Percentiles rank a stretch among this genome's conserved stretches.
Conservation (phyloP, 129 eudicot species). For the Silybum marianum region DNA sequence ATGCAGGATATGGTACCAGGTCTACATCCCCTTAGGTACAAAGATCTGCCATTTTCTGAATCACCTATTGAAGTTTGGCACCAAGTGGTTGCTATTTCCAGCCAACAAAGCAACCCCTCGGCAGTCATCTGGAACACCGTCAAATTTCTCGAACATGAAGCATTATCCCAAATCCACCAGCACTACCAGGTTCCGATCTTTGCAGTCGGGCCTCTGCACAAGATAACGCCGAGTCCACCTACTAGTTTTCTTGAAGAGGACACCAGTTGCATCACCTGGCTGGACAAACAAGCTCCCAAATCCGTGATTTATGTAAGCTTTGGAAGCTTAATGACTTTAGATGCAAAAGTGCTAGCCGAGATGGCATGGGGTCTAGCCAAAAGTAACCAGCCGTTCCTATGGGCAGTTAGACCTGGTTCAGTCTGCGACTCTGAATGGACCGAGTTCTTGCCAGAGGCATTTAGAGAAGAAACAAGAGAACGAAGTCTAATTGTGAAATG, state of each 20-base stretch:
- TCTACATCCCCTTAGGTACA: slow-evolving; percentile 45
- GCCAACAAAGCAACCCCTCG: slow-evolving; percentile 21
- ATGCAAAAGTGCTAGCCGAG: slow-evolving; percentile 39
- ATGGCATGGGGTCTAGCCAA: slow-evolving; percentile 59
- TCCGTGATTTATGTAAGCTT: slow-evolving; percentile 60
- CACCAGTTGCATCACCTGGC: slow-evolving; percentile 49
- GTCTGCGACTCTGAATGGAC: slow-evolving; percentile 41
- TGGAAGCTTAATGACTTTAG: slow-evolving; percentile 46
- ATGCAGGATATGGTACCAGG: slow-evolving; percentile 46
- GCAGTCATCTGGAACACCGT: slow-evolving; percentile 59
- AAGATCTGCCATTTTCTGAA: slow-evolving; percentile 43
- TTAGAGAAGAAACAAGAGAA: slow-evolving; percentile 27
- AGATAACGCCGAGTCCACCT: slow-evolving; percentile 31
- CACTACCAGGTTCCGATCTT: slow-evolving; percentile 42
- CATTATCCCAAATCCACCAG: slow-evolving; percentile 37
- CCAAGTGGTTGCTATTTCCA: neutral
- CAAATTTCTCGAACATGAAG: slow-evolving; percentile 40
- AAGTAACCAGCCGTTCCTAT: slow-evolving; percentile 46
- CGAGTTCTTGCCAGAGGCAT: slow-evolving; percentile 46
- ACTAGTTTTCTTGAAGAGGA: slow-evolving; percentile 41
- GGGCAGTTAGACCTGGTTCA: slow-evolving; percentile 55
- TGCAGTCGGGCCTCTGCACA: slow-evolving; percentile 59
- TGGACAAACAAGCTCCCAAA: slow-evolving; percentile 46
- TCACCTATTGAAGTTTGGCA: slow-evolving; percentile 22
- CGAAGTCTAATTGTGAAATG: slow-evolving; percentile 48